Evolutionary conservation across 371 early-diverging fungal species (phyloP).

Genomic region (Syncephalastrum racemosum): DNA sequence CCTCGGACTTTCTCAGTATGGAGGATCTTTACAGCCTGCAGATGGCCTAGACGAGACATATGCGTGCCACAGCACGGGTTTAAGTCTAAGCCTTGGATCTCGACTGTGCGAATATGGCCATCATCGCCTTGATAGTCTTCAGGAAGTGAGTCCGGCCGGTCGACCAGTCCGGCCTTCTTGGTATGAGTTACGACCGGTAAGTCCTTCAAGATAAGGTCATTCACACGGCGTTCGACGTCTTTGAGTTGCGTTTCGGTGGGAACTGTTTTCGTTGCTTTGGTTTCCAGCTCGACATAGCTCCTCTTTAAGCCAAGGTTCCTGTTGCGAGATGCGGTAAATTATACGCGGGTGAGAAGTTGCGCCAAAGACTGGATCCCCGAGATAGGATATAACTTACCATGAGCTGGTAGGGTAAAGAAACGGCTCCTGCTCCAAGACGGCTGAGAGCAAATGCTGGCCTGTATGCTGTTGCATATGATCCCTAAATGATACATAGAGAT

Average conservation of each 20-base stretch:
- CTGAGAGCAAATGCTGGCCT: slow-evolving; percentile 77
- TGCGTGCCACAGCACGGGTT: slow-evolving; percentile 89
- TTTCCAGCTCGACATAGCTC: slow-evolving; percentile 62
- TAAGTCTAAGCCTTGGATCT: slow-evolving; percentile 58
- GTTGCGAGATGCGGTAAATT: neutral
- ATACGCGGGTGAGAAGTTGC: neutral
- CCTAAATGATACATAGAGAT: slow-evolving; percentile 3
- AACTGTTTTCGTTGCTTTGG: slow-evolving; percentile 22
- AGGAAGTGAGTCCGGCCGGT: slow-evolving; percentile 55
- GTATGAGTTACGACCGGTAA: slow-evolving; percentile 51
- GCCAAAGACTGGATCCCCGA: too few relatives aligned
- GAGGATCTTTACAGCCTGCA: slow-evolving; percentile 65
- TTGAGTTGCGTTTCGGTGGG: slow-evolving; percentile 48
- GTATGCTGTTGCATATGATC: slow-evolving; percentile 83
- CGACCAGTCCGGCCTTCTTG: slow-evolving; percentile 20
- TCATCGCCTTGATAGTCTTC: slow-evolving; percentile 61
- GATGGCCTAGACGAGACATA: slow-evolving; percentile 55
- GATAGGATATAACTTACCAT: slow-evolving; percentile 44
- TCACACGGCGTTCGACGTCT: slow-evolving; percentile 54
- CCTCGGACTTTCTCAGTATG: slow-evolving; percentile 71
- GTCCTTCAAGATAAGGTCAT: slow-evolving; percentile 57
- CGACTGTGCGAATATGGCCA: slow-evolving; percentile 60
- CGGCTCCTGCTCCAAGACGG: slow-evolving; percentile 62
- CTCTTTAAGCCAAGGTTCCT: slow-evolving; percentile 61
- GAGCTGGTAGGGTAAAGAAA: slow-evolving; percentile 61